phyloP scores from a whole-genome alignment of 257 asterid species.

The Catharanthus roseus region DNA sequence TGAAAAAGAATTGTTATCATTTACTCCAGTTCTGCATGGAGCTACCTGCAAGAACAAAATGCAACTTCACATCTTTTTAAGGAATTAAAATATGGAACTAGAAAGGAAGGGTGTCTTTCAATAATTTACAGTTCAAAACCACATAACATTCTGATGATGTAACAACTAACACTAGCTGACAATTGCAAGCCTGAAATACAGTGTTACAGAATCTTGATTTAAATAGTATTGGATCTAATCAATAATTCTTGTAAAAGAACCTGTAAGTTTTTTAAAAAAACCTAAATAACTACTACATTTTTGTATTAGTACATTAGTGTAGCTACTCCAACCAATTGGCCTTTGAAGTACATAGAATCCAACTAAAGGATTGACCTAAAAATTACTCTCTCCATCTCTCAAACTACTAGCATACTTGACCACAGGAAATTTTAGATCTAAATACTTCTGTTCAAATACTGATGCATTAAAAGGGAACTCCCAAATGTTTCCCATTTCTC shows the following conservation, averaged over 20 bases:
- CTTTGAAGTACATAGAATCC: not conserved
- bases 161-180: not conserved
- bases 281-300: not conserved
- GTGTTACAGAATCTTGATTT: not conserved
- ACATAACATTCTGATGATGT: not conserved
- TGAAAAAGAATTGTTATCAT: slow-evolving; percentile 45
- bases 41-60: slow-evolving; percentile 36
- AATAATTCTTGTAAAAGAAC: not conserved
- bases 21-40: slow-evolving; percentile 39
- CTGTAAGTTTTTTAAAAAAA: not conserved
- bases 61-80: not conserved
- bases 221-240: not conserved
- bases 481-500: not conserved
- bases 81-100: not conserved
- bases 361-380: too few relatives aligned
- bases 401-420: not conserved
- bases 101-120: not conserved
- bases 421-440: not conserved
- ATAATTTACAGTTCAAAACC: not conserved
- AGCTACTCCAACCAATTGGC: not conserved
- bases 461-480: not conserved
- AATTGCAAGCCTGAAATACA: not conserved
- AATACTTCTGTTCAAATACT: not conserved
- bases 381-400: not conserved
- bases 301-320: too few relatives aligned